phyloP scores from a whole-genome alignment of 2,329 filamentous ascomycete genomes.

The Hypocreales sp. region DNA sequence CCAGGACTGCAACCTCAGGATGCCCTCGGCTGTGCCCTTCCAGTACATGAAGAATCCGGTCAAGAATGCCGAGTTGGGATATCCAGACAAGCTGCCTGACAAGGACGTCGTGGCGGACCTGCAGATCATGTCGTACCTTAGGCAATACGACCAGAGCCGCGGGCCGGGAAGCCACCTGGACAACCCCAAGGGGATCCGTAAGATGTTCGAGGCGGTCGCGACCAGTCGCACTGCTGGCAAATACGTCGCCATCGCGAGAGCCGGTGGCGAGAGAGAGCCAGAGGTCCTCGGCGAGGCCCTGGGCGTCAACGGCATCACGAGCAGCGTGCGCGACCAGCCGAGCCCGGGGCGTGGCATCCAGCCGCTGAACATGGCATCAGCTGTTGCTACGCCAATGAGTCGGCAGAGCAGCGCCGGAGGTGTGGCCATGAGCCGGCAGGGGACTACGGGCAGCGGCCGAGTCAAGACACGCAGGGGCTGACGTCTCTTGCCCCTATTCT shows the following conservation, averaged over 20 bases:
- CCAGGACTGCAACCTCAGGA: conserved; percentile 35
- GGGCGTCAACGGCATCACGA: conserved; percentile 26
- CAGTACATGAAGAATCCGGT: conserved; percentile 44
- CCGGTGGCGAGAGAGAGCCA: conserved; percentile 25
- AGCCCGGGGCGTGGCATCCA: conserved; percentile 11
- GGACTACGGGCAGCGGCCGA: conserved; percentile 31
- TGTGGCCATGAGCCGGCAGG: conserved; percentile 40
- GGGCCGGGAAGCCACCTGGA: conserved; percentile 42
- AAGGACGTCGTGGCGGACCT: conserved; percentile 40
- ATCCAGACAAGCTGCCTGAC: conserved; percentile 30
- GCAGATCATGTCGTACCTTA: conserved; percentile 41
- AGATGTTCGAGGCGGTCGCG: conserved; percentile 38
- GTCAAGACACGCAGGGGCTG: conserved; percentile 24
- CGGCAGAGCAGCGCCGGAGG: conserved; percentile 40
- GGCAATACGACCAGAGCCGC: conserved; percentile 37
- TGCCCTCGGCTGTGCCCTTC: conserved; percentile 39
- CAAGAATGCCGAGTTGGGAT: conserved; percentile 38
- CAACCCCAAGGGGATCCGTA: conserved; percentile 34
- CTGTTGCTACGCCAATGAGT: conserved; percentile 33
- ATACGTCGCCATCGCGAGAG: conserved; percentile 32
- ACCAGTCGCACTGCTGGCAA: conserved; percentile 28
- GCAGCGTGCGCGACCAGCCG: conserved; percentile 25
- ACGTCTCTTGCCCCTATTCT: conserved; percentile 1
- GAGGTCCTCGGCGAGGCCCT: conserved; percentile 34
- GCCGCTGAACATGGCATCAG: conserved; percentile 8